A percentile compares a stretch with the other conserved stretches of the same genome.
Conservation (phyloP, 2,329 filamentous ascomycete species). For the Monilinia fructicola region DNA sequence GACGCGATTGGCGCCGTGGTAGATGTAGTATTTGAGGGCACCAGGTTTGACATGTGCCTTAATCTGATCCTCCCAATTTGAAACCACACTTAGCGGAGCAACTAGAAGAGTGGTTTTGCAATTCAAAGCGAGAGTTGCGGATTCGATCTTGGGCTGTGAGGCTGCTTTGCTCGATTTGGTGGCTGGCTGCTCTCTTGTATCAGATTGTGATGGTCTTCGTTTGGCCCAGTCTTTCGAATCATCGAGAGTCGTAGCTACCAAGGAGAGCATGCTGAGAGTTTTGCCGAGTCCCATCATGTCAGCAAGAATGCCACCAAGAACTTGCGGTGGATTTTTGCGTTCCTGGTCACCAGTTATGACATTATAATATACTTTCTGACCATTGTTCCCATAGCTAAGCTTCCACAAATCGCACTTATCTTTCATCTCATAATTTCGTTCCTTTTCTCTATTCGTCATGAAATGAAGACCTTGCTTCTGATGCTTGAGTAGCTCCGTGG, state of each 20-base stretch:
- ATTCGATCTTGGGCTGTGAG: constrained; percentile 37
- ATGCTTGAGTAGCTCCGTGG: constrained; percentile 72
- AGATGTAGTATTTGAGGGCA: constrained; percentile 72
- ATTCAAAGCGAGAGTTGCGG: constrained; percentile 57
- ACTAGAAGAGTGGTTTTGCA: constrained; percentile 80
- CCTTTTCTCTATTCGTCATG: constrained; percentile 75
- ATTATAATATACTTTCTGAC: constrained; percentile 69
- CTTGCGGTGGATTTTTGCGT: constrained; percentile 60
- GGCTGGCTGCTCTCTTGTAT: constrained; percentile 37
- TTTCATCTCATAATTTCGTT: constrained; percentile 55
- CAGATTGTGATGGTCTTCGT: constrained; percentile 46
- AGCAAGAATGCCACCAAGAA: constrained; percentile 71
- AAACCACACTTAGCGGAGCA: constrained; percentile 84
- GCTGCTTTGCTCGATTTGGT: constrained; percentile 36
- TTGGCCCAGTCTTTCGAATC: constrained; percentile 63
- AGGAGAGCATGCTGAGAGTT: constrained; percentile 79
- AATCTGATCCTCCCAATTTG: constrained; percentile 94
- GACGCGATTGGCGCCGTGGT: constrained; percentile 77
- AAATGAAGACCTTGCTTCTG: constrained; percentile 90
- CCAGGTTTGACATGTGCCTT: constrained; percentile 70
- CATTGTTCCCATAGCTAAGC: constrained; percentile 53
- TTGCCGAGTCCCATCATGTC: constrained; percentile 92
- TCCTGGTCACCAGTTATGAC: constrained; percentile 76
- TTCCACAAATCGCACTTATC: constrained; percentile 75
- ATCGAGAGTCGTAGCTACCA: constrained; percentile 65